phyloP scores from a whole-genome alignment of 129 eudicot genomes.

The Centaurea solstitialis region DNA sequence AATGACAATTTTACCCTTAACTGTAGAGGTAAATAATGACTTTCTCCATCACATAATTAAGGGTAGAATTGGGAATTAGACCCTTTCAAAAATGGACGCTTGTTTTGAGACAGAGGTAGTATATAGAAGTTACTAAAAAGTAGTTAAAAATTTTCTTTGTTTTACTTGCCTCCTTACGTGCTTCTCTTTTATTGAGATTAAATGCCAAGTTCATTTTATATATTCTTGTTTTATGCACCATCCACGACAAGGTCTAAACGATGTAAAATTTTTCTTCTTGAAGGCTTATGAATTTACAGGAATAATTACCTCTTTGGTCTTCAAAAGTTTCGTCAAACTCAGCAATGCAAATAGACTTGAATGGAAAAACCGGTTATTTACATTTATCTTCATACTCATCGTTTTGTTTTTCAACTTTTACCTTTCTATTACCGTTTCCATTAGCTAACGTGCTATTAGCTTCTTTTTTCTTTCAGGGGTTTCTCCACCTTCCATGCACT shows the following conservation, averaged over 20 bases:
- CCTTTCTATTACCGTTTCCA: conserved; percentile 9
- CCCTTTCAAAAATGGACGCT: background rate
- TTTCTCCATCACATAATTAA: background rate
- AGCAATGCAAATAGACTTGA: conserved; percentile 52
- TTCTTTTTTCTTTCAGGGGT: conserved; percentile 51
- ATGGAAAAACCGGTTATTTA: conserved; percentile 76
- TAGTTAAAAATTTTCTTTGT: background rate
- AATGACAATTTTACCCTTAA: background rate
- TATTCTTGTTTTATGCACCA: background rate
- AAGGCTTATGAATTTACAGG: conserved; percentile 83
- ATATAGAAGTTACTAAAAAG: background rate
- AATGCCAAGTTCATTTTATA: conserved; percentile 8
- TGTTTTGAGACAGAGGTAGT: background rate
- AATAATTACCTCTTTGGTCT: conserved; percentile 42
- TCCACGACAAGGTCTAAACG: background rate
- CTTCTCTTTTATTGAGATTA: conserved; percentile 3
- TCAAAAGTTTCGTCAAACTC: conserved; percentile 56
- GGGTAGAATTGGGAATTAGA: background rate
- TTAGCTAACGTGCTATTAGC: conserved; percentile 10
- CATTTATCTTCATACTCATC: background rate
- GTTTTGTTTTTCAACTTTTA: background rate
- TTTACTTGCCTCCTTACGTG: background rate
- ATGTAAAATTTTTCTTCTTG: conserved; percentile 30
- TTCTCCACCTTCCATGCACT: conserved; percentile 92
- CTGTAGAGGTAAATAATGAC: background rate